Conservation (phyloP, 805 yeast genomes). For the Starmerella geochares region DNA sequence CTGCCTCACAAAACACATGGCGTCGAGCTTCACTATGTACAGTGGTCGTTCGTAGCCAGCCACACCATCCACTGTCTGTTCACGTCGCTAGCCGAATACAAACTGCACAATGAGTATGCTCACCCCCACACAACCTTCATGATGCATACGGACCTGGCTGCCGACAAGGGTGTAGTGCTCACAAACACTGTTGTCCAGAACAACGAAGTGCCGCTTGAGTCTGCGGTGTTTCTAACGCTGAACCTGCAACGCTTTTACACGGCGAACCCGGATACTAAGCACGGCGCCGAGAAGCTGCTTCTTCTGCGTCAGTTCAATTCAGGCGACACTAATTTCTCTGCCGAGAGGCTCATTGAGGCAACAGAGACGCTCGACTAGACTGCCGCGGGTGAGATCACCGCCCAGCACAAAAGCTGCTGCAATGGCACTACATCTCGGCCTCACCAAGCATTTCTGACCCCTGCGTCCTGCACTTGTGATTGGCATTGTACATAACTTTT, state of each 20-base stretch:
- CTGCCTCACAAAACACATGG: slow-evolving; percentile 49
- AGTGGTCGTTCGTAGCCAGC: slow-evolving; percentile 85
- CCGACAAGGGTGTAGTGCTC: slow-evolving; percentile 52
- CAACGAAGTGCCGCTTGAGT: slow-evolving; percentile 53
- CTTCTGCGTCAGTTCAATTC: slow-evolving; percentile 58
- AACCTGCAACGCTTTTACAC: slow-evolving; percentile 46
- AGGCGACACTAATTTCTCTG: slow-evolving; percentile 56
- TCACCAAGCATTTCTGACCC: too few species aligned
- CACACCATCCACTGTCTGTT: slow-evolving; percentile 78
- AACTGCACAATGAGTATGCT: slow-evolving; percentile 81
- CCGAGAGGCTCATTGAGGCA: slow-evolving; percentile 58
- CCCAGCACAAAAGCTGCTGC: too few species aligned
- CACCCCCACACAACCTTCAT: slow-evolving; percentile 87
- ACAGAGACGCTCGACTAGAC: slow-evolving; percentile 57
- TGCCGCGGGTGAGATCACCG: background rate
- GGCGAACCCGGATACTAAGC: slow-evolving; percentile 32
- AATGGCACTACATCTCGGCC: too few species aligned
- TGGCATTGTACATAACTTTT: too few species aligned
- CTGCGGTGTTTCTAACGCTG: slow-evolving; percentile 56
- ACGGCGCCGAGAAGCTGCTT: slow-evolving; percentile 41
- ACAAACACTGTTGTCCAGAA: slow-evolving; percentile 78
- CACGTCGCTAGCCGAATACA: slow-evolving; percentile 85
- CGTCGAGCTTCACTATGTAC: slow-evolving; percentile 77
- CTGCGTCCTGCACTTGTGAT: too few species aligned
- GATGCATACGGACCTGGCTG: slow-evolving; percentile 68